Conservation (phyloP, 2,329 filamentous ascomycete species). For the Cyanodermella asteris region DNA sequence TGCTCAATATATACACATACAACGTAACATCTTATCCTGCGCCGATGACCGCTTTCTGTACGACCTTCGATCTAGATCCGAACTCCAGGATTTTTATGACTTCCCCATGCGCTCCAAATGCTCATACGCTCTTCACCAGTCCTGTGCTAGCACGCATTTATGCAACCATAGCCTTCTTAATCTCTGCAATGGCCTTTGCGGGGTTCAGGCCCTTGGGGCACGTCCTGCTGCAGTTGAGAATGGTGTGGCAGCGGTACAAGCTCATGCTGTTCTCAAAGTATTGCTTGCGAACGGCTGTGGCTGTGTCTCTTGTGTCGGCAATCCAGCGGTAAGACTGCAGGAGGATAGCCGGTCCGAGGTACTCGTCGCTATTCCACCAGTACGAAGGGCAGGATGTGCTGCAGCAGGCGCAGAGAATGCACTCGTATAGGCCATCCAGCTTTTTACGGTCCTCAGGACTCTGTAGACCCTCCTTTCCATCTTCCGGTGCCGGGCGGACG, state of each 20-base stretch:
- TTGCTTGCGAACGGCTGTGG: constrained; percentile 65
- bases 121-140: constrained; percentile 27
- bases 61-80: no score
- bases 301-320: constrained; percentile 82
- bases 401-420: constrained; percentile 98
- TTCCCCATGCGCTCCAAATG: no score
- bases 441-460: constrained; percentile 82
- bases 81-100: no score
- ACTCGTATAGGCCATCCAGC: constrained; percentile 96
- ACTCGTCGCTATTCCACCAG: constrained; percentile 99
- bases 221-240: constrained; percentile 92
- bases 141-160: constrained; percentile 5
- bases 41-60: no score
- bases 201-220: constrained; percentile 98
- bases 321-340: constrained; percentile 98
- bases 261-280: constrained; percentile 97
- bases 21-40: no score
- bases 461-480: constrained; percentile 82
- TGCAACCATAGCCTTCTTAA: constrained; percentile 96
- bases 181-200: constrained; percentile 82
- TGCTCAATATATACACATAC: no score
- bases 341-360: constrained; percentile 88
- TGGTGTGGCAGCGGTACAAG: constrained; percentile 96
- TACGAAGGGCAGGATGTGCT: constrained; percentile 98
- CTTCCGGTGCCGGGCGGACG: constrained; percentile 64